These are phyloP conservation scores for Castanospermum australe DNA, from an alignment of 306 rosid species.

Conservation along the genomic window DNA sequence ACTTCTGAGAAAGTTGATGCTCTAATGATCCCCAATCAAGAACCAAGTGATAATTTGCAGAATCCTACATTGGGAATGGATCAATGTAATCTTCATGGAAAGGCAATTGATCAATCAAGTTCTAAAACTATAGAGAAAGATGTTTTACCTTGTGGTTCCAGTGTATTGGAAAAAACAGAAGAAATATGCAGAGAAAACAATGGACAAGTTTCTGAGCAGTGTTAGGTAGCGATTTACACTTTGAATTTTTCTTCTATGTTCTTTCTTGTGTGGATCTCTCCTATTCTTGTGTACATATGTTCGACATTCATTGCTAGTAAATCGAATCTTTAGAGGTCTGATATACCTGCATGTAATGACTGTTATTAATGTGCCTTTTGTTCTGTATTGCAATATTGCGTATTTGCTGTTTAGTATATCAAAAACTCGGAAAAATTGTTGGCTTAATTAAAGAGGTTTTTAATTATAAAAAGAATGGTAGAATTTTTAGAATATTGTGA, in stretches of 20 bases:
- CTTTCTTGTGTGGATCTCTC: neutral
- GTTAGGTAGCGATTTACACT: slow-evolving; percentile 40
- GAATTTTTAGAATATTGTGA: neutral
- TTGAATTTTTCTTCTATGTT: neutral
- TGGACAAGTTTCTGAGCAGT: slow-evolving; percentile 31
- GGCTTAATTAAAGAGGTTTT: neutral
- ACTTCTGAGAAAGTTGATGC: slow-evolving; percentile 47
- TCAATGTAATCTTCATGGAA: slow-evolving; percentile 19
- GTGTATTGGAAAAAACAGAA: slow-evolving; percentile 32
- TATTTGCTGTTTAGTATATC: neutral
- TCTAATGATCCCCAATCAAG: slow-evolving; percentile 24
- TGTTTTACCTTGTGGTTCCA: slow-evolving; percentile 35
- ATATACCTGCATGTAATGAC: neutral
- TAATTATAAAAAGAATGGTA: no score
- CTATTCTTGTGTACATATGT: neutral
- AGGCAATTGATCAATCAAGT: slow-evolving; percentile 30
- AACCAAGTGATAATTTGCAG: slow-evolving; percentile 25
- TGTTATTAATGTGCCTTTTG: neutral
- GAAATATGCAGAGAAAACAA: slow-evolving; percentile 34
- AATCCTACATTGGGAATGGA: slow-evolving; percentile 15
- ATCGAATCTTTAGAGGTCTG: neutral
- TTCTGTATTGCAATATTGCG: neutral
- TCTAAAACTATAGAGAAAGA: slow-evolving; percentile 41
- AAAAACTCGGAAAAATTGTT: neutral
- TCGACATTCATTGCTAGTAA: neutral